Evolutionary conservation across 768 basidiomycete species (phyloP), one percentile per base, ranked within the genome.

Genomic region (Mycena belliarum): DNA sequence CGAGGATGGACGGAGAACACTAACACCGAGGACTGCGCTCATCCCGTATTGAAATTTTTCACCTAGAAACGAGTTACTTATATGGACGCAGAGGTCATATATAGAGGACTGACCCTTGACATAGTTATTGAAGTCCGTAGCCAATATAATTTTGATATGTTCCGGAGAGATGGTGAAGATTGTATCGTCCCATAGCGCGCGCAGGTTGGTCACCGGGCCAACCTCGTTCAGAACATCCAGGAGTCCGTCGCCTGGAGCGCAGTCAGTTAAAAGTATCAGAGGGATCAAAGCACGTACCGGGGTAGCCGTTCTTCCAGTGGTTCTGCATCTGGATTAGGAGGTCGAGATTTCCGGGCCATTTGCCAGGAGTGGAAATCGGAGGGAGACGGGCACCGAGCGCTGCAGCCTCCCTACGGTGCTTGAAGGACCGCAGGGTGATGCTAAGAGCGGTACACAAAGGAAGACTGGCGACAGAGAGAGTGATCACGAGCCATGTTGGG

Each of bases 61-160:
- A 25, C 80, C 80, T 80, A 47, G 12, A 52, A 20, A 5, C n/a
- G n/a, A 26, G 15, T 21, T 33, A 26, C 0, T 18, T 3, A 18
- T 24, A 25, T 2, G 26, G 9, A n/a, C 5, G 37, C 29, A 14
- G 24, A 12, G 33, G 33, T 0, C 16, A 25, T 33, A n/a, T n/a
- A n/a, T n/a, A n/a, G 18, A 32, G 28, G 7, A 29, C 7, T 18
- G 56, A 81, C 85, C 84, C 75, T 86, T 87, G 38, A 78, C 78
- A 56, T 80, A 86, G 63, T 81, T 85, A 11, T 75, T 71, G 56
- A 87, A 86, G 55, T 86, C 79, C 0, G 82, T 82, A 0, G 83
- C 75, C 3, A 87, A 69, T 18, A 85, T 82, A 4, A 75, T 65
- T 67, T 87, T 84, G 67, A 86, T 78, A 49, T 86, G 78, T 32